Percentiles rank a stretch among this genome's conserved stretches.
Evolutionary conservation across 1,284 basidiomycete genomes (phyloP).

Genomic region (Austroboletus sp.): DNA sequence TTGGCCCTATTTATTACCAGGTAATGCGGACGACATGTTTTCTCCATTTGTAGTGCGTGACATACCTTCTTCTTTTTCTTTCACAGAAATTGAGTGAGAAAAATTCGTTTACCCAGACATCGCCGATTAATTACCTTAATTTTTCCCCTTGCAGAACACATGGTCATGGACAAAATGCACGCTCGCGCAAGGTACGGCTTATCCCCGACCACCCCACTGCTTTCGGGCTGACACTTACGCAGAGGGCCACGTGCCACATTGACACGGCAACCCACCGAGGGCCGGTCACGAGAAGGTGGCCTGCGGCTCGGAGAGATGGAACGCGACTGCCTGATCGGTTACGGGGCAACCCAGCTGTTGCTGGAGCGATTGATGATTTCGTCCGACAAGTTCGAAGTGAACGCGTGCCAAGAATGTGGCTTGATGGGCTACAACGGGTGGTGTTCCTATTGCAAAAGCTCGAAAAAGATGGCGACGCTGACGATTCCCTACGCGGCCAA

Average conservation of each 20-base stretch:
- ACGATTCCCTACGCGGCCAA: conserved; percentile 99
- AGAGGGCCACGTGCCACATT: conserved; percentile 93
- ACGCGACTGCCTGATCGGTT: conserved; percentile 91
- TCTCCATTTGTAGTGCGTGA: conserved; percentile 1
- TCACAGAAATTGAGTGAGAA: conserved; percentile 71
- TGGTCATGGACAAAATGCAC: conserved; percentile 99
- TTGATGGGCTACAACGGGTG: conserved; percentile 95
- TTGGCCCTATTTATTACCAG: conserved; percentile 98
- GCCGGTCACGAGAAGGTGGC: conserved; percentile 94
- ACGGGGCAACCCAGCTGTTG: conserved; percentile 92
- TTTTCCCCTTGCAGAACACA: conserved; percentile 58
- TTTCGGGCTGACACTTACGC: conserved; percentile 11
- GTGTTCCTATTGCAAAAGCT: conserved; percentile 94
- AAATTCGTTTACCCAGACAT: not conserved
- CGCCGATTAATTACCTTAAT: conserved; percentile 22
- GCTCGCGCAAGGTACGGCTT: conserved; percentile 77
- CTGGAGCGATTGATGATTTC: conserved; percentile 98
- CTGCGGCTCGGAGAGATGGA: conserved; percentile 98
- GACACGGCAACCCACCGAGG: conserved; percentile 97
- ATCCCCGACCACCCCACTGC: conserved; percentile 2
- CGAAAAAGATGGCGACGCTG: conserved; percentile 90
- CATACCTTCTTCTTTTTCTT: conserved; percentile 1
- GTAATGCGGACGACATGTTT: conserved; percentile 35
- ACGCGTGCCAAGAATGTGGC: conserved; percentile 92
- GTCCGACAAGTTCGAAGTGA: conserved; percentile 94